Base-by-base conservation (phyloP, 2,329 filamentous ascomycete genomes). In the Colletotrichum higginsianum region DNA sequence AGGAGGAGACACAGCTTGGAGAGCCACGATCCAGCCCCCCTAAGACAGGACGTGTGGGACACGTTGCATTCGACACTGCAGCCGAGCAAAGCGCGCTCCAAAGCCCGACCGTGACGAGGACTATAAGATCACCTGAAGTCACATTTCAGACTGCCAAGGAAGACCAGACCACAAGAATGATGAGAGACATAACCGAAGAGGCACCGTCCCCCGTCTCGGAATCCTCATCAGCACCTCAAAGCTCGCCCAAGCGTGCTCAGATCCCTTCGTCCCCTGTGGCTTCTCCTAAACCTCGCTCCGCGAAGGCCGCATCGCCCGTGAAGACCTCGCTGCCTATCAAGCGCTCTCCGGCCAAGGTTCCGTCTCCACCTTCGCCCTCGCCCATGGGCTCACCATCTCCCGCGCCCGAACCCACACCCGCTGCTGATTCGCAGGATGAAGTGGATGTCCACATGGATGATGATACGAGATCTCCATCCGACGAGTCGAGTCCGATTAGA, bases 401-500 rank as follows among this genome's bases (percentile, higher is more conserved):
- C 7, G 42, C 47, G 3, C 53, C 60, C n/a, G 65, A 62, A 30
- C 63, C 66, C 9, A 58, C 61, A 30, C 66, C 63, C 3, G 49
- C 35, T 13, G 57, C 58, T 5, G 58, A 66, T 47, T 50, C 56
- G 13, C 71, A 74, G 13, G 66, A 67, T n/a, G 57, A 72, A 46
- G 61, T 69, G 23, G 73, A 76, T n/a, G 76, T 82, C 40, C 77
- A 80, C 18, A 78, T 80, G 57, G 87, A 89, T 49, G 69, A 69
- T 7, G 88, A 88, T 72, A 82, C 83, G 26, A 84, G 86, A 72
- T 92, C 91, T 3, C 88, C 89, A 18, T 93, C 92, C 2, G 92
- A 94, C 0, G 61, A 63, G 16, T 94, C 93, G 0, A 95, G 92
- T 75, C 93, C 93, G 0, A 90, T 93, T 60, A 88, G 94, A 75